Evolutionary conservation across 1,284 basidiomycete species (phyloP).

Genomic region (Trichosporon ovoides): DNA sequence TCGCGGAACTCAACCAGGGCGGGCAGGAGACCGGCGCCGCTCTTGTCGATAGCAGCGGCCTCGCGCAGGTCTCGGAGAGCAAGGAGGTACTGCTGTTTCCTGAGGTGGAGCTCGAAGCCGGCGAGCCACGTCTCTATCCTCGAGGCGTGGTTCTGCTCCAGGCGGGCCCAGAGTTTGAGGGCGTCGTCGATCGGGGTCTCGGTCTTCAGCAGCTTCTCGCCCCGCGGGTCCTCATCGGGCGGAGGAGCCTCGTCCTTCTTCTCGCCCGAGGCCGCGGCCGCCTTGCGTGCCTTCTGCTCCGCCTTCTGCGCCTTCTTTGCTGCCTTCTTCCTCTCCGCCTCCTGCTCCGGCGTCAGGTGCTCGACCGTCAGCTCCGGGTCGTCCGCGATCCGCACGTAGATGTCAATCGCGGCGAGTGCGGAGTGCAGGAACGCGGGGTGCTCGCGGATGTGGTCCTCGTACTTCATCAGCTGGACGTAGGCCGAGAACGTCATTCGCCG

Average conservation of each 20-base stretch:
- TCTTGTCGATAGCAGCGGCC: constrained; percentile 57
- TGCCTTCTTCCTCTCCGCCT: constrained; percentile 56
- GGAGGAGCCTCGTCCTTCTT: constrained; percentile 61
- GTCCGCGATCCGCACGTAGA: constrained; percentile 71
- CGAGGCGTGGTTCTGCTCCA: constrained; percentile 56
- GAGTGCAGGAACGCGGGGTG: constrained; percentile 71
- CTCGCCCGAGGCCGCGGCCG: constrained; percentile 57
- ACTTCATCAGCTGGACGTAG: constrained; percentile 73
- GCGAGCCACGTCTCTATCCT: constrained; percentile 68
- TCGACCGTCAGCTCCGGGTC: constrained; percentile 58
- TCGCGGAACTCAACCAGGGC: constrained; percentile 63
- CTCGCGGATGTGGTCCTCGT: constrained; percentile 73
- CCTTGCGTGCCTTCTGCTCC: constrained; percentile 74
- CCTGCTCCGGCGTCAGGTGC: constrained; percentile 42
- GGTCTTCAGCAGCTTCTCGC: constrained; percentile 62
- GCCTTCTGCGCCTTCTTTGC: constrained; percentile 87
- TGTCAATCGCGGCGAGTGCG: constrained; percentile 65
- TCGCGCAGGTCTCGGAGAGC: constrained; percentile 65
- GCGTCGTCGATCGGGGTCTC: constrained; percentile 72
- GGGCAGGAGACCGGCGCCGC: constrained; percentile 65
- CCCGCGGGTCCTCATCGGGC: constrained; percentile 76
- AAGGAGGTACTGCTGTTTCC: constrained; percentile 73
- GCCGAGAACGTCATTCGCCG: constrained; percentile 82
- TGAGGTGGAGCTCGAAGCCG: constrained; percentile 72
- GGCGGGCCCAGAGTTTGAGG: constrained; percentile 63